Evolutionary conservation across 805 yeast species (phyloP).

Genomic region (Kazachstania taianensis): DNA sequence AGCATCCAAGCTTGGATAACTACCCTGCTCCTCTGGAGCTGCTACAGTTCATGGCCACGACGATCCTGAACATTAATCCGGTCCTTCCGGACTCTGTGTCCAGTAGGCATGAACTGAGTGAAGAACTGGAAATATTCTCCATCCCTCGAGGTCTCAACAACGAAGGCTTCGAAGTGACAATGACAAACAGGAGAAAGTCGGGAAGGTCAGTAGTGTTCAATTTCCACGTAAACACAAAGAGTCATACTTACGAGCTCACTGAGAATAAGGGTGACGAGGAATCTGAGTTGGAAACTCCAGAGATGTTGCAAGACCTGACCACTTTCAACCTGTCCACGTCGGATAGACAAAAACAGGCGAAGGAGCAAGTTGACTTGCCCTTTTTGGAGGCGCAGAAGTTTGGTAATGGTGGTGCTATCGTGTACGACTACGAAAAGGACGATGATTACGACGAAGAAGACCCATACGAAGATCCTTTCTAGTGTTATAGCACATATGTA

Average conservation of each 20-base stretch:
- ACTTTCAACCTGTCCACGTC: slow-evolving; percentile 80
- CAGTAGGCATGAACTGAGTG: slow-evolving; percentile 38
- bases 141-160: slow-evolving; percentile 47
- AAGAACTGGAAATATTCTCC: slow-evolving; percentile 30
- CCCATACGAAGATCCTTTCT: slow-evolving; percentile 94
- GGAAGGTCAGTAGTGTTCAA: slow-evolving; percentile 62
- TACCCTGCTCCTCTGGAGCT: slow-evolving; percentile 47
- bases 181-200: slow-evolving; percentile 70
- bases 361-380: slow-evolving; percentile 85
- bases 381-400: slow-evolving; percentile 78
- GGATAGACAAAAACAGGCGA: slow-evolving; percentile 63
- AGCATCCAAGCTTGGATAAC: slow-evolving; percentile 17
- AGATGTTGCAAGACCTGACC: slow-evolving; percentile 59
- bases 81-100: slow-evolving; percentile 24
- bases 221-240: slow-evolving; percentile 41
- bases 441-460: slow-evolving; percentile 98
- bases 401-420: slow-evolving; percentile 83
- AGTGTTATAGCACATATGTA: background rate
- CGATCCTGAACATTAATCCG: slow-evolving; percentile 56
- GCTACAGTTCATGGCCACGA: slow-evolving; percentile 63
- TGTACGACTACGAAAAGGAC: slow-evolving; percentile 90
- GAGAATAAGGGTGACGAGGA: slow-evolving; percentile 20
- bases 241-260: slow-evolving; percentile 33
- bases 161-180: slow-evolving; percentile 34
- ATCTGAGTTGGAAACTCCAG: slow-evolving; percentile 34